Conservation (phyloP, 768 basidiomycete genomes). For the Mrakia gelida region DNA sequence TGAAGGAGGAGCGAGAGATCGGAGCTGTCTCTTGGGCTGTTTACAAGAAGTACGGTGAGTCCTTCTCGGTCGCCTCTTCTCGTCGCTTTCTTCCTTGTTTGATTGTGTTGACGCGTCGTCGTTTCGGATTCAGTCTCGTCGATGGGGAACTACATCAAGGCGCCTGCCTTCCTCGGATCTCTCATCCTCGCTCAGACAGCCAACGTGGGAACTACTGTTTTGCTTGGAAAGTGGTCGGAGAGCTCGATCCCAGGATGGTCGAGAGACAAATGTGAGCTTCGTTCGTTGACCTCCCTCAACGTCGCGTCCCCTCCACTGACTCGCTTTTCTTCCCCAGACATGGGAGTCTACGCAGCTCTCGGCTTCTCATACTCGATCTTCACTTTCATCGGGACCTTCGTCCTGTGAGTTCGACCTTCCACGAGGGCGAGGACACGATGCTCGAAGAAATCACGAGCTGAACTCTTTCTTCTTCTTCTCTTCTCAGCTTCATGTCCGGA, state of each 20-base stretch:
- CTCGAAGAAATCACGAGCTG: no score
- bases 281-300: no score
- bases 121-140: constrained; percentile 49
- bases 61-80: not conserved
- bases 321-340: not conserved
- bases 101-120: not conserved
- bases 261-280: constrained; percentile 8
- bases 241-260: constrained; percentile 12
- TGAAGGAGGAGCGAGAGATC: constrained; percentile 29
- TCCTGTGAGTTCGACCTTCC: not conserved
- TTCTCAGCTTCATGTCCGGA: constrained; percentile 31
- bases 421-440: constrained; percentile 47
- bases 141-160: constrained; percentile 52
- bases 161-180: constrained; percentile 49
- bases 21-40: constrained; percentile 14
- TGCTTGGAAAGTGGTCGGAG: constrained; percentile 51
- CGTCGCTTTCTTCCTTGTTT: not conserved
- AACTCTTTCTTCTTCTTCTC: not conserved
- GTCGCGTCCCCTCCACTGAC: not conserved
- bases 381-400: constrained; percentile 19
- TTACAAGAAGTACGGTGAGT: not conserved
- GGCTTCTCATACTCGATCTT: constrained; percentile 22
- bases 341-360: constrained; percentile 22
- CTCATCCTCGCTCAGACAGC: constrained; percentile 53
- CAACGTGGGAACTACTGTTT: constrained; percentile 60